Base-by-base conservation (phyloP, 2,329 filamentous ascomycete species). In the Trichoderma sp. region DNA sequence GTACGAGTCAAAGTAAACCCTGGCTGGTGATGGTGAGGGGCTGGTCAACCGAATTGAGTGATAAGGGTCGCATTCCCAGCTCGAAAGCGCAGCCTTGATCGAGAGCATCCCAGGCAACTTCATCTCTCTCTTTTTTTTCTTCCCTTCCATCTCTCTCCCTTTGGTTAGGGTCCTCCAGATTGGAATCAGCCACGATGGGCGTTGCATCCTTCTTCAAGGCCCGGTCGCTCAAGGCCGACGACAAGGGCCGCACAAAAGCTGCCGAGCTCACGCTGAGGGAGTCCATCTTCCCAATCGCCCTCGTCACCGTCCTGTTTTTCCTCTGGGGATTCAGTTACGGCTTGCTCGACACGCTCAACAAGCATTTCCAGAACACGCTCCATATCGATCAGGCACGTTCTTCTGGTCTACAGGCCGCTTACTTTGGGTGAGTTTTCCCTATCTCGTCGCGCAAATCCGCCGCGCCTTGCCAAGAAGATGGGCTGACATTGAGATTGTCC, bases 221-320 rank as follows among this genome's bases (percentile, higher is more conserved):
- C 56, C 79, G 82, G 45, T 82, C 82, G 53, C 80, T 84, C 70
- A 81, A 78, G 70, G 79, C 80, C 69, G 78, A 79, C 64, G 81
- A 83, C 67, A 71, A 77, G 63, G 74, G 76, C 69, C 75, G 78
- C 53, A 84, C 81, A 17, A 79, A 74, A 58, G 81, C 81, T 1
- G 81, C 82, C 9, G 80, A 90, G 76, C 80, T 92, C 70, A 91
- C 89, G 0, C 76, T 92, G 34, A 82, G 87, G 63, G 83, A 91
- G 73, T 92, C 89, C 13, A 82, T 92, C 64, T 85, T 86, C 71
- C 90, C 90, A 3, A 83, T 92, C 54, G 80, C 81, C 65, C 82
- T 93, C 5, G 80, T 82, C 54, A 83, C 82, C 7, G 75, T 79
- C 29, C 76, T 83, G 35, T 83, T 82, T 75, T 82, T 83, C 69